Evolutionary conservation across 441 rosid genomes (phyloP), one percentile per base, ranked within the genome.

Genomic region (Brassica hybrid): DNA sequence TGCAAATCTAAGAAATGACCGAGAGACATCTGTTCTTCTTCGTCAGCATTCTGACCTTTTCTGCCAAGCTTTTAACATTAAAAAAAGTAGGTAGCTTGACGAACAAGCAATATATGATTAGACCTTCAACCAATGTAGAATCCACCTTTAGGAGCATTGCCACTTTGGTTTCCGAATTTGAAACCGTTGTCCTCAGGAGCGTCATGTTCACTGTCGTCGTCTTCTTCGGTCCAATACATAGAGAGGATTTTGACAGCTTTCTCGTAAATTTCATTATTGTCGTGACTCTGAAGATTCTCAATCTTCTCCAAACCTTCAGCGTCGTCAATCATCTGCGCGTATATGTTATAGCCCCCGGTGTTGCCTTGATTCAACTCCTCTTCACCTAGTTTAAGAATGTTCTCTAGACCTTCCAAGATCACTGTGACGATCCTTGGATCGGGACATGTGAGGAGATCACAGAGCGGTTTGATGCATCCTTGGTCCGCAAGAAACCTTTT

Each of bases 311-410:
- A 56, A 7, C 92, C 92, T 36, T 82, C 90, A 52, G 82, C 87
- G 17, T 86, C 90, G 5, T 88, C 90, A 75, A 88, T 76, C 77
- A 85, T 69, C 41, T 83, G 83, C 2, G 86, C 84, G 58, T 78
- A 88, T 19, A 60, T 45, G 71, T 88, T 88, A n/a, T 2, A 76
- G 10, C 72, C 83, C 69, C 80, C 87, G 0, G 83, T 62, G 54
- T 68, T 72, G 62, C 86, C 87, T 75, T 67, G 21, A 57, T 57
- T 57, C 58, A 52, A 80, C 77, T 83, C 85, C 14, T 84, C 82
- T 84, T 85, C 90, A 25, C 92, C 92, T 50, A 82, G 84, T 77
- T 84, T 86, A 73, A 88, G 82, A 69, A 88, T 81, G 78, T 86
- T 88, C 83, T 88, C 89, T 41, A 88, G 70, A n/a, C 85, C 88